Conservation (phyloP, 2,329 filamentous ascomycete genomes). For the Claviceps paspali region DNA sequence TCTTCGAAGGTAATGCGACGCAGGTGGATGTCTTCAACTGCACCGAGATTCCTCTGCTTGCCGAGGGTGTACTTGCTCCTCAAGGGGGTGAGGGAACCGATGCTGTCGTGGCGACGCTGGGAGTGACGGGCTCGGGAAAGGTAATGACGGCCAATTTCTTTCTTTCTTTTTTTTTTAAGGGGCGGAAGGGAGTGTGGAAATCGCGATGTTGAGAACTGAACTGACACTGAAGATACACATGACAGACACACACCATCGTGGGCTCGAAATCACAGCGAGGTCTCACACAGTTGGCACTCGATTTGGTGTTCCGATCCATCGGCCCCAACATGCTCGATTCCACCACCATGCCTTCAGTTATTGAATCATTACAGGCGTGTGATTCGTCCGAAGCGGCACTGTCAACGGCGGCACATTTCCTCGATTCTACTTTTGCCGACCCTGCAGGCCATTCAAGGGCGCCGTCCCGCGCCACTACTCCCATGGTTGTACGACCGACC, state of each 20-base stretch:
- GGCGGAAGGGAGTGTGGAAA: too few relatives aligned
- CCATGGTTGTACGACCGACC: conserved; percentile 45
- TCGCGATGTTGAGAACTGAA: too few relatives aligned
- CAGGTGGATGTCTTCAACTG: conserved; percentile 80
- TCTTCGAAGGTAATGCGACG: conserved; percentile 74
- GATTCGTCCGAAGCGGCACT: conserved; percentile 73
- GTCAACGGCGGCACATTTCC: conserved; percentile 56
- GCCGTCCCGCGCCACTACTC: conserved; percentile 52
- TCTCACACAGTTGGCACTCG: conserved; percentile 79
- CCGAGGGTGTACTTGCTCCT: conserved; percentile 66
- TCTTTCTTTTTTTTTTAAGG: too few relatives aligned
- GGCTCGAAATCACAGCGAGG: conserved; percentile 77
- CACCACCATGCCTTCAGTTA: conserved; percentile 40
- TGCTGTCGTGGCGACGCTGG: conserved; percentile 78
- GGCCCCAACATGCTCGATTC: conserved; percentile 54
- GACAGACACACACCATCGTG: conserved; percentile 84
- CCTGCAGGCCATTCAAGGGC: conserved; percentile 37
- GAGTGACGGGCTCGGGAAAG: conserved; percentile 93
- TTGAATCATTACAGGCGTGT: conserved; percentile 59
- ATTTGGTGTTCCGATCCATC: conserved; percentile 76
- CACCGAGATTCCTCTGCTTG: conserved; percentile 56
- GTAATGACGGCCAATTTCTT: too few relatives aligned
- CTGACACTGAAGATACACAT: not conserved
- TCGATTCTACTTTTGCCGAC: conserved; percentile 67
- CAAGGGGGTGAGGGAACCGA: conserved; percentile 67